Conservation (phyloP, 2,329 filamentous ascomycete genomes). For the Hymenoscyphus albidus region DNA sequence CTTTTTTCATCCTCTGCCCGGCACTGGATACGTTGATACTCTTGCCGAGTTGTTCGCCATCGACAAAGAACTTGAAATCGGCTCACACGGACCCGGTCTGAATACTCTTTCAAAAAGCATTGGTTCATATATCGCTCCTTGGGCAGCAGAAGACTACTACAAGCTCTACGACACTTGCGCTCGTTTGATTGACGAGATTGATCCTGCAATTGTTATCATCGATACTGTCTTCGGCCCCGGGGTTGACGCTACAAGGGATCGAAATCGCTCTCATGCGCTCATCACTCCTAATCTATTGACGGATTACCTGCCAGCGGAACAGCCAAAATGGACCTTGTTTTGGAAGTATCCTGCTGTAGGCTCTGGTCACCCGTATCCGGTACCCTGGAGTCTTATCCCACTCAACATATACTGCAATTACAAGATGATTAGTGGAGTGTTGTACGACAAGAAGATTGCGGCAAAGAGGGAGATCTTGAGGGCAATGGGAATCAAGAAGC, state of each 20-base stretch:
- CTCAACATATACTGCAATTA: neutral
- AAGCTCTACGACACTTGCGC: neutral
- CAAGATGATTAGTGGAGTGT: neutral
- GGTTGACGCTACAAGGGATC: neutral
- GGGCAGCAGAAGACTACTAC: neutral
- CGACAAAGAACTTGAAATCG: neutral
- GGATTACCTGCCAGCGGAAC: neutral
- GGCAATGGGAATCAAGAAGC: neutral
- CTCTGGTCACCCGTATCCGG: neutral
- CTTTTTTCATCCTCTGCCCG: neutral
- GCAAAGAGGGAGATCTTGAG: neutral
- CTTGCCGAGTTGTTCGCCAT: neutral
- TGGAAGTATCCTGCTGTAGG: neutral
- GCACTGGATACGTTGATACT: neutral
- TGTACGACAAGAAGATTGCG: neutral
- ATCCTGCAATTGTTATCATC: neutral
- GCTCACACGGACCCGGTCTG: neutral
- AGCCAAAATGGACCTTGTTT: neutral
- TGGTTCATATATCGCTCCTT: neutral
- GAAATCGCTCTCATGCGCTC: neutral
- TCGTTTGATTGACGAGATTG: neutral
- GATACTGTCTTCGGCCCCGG: neutral
- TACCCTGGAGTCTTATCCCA: neutral
- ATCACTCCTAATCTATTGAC: neutral
- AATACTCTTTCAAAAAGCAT: neutral